Base-by-base conservation (phyloP, 179 eudicot genomes). In the Actinidia arguta region DNA sequence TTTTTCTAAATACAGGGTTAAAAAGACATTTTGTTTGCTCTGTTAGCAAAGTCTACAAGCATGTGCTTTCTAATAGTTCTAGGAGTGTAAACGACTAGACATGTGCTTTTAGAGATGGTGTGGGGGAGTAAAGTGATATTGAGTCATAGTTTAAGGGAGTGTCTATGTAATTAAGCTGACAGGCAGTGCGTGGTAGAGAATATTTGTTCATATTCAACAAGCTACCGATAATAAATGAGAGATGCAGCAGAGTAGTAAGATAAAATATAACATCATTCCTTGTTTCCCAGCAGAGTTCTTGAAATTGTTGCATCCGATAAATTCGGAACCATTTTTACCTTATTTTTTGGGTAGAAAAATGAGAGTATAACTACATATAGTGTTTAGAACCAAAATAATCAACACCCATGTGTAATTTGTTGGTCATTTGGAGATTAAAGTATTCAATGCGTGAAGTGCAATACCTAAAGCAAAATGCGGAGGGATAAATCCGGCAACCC, bases 391-490 rank as follows among this genome's bases (percentile, higher is more conserved):
- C 1, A n/a, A n/a, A 47, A 72, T n/a, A 50, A 22, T 16, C 64
- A 74, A 31, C 16, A 22, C 8, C 63, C n/a, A n/a, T n/a, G n/a
- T n/a, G n/a, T n/a, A n/a, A n/a, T n/a, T n/a, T n/a, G n/a, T n/a
- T n/a, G n/a, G n/a, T n/a, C n/a, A n/a, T n/a, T 31, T 75, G 50
- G 20, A 73, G 55, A 16, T 31, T 46, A 39, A 12, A 39, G n/a
- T 1, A 17, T 24, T n/a, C n/a, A n/a, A 76, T 44, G 54, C 55
- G 61, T 44, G 80, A 47, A 51, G 67, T 58, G 52, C 76, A 84
- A 78, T 91, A 94, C 99, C 99, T 83, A 96, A 82, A 78, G 99
- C 98, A 87, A 96, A 96, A 91, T 96, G 99, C 58, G 99, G 99
- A 82, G 99, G 98, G 47, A 96, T 87, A 82, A 89, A 88, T 88